phyloP scores from a whole-genome alignment of 2,329 filamentous ascomycete genomes.

The Epichloe baconii region DNA sequence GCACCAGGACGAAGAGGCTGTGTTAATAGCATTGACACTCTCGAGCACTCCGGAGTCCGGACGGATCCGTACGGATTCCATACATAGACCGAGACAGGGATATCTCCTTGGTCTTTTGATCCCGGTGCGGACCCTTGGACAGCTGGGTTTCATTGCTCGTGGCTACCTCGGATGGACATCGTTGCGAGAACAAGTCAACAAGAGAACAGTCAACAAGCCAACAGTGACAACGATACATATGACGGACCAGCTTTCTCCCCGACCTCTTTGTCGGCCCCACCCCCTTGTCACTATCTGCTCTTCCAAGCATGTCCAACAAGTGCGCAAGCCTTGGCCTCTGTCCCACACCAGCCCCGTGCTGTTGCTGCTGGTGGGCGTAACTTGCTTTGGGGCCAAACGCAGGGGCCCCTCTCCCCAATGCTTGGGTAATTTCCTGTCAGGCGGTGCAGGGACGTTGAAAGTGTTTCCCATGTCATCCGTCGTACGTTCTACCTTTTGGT shows the following conservation, averaged over 20 bases:
- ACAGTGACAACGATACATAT: background rate
- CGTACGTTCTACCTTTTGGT: no score
- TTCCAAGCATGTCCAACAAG: conserved; percentile 1
- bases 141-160: background rate
- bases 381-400: no score
- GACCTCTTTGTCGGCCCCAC: background rate
- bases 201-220: background rate
- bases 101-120: background rate
- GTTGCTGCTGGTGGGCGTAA: no score
- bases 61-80: no score
- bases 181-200: background rate
- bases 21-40: background rate
- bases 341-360: conserved; percentile 5
- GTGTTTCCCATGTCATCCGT: no score
- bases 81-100: no score
- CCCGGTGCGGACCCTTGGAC: background rate
- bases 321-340: background rate
- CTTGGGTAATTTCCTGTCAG: conserved; percentile 6
- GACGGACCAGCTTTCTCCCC: conserved; percentile 3
- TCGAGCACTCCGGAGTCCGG: no score
- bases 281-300: conserved; percentile 1
- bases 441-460: background rate
- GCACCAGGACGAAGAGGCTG: conserved; percentile 1
- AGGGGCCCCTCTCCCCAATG: background rate
- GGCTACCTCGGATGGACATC: background rate